Evolutionary conservation across 1,139 yeast genomes (phyloP).

Genomic region (Taiozyma sp.): DNA sequence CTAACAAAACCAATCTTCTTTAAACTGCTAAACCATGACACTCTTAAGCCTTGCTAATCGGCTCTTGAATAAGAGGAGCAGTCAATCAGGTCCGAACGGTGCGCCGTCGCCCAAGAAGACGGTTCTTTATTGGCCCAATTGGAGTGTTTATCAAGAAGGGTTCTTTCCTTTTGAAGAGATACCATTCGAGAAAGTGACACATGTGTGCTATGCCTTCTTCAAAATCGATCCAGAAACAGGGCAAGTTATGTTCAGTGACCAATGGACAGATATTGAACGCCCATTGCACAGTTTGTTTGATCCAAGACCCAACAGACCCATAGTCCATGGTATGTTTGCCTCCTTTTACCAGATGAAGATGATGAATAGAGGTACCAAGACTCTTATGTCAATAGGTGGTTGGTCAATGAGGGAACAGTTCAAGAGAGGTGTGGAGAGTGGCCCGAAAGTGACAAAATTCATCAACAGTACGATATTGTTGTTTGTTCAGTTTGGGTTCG

Average conservation of each 20-base stretch:
- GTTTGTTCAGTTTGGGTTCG: conserved; percentile 59
- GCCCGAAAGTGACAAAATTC: conserved; percentile 40
- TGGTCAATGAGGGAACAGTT: conserved; percentile 65
- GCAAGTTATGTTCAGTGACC: conserved; percentile 48
- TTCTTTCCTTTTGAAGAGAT: conserved; percentile 61
- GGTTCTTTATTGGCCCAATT: conserved; percentile 48
- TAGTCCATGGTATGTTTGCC: conserved; percentile 15
- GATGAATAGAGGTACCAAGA: conserved; percentile 45
- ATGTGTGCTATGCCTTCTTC: conserved; percentile 76
- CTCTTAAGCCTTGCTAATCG: conserved; percentile 24
- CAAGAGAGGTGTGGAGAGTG: conserved; percentile 38
- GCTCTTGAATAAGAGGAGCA: conserved; percentile 12
- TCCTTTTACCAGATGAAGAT: conserved; percentile 20
- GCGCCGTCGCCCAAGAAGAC: conserved; percentile 18
- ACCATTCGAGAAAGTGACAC: conserved; percentile 53
- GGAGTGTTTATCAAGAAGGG: conserved; percentile 66
- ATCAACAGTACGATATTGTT: conserved; percentile 43
- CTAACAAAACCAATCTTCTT: conserved; percentile 11
- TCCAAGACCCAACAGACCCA: not conserved
- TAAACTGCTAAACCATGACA: conserved; percentile 18
- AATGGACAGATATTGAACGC: conserved; percentile 62
- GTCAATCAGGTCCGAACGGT: not conserved
- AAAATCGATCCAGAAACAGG: conserved; percentile 54
- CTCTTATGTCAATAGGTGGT: conserved; percentile 83
- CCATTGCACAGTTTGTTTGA: conserved; percentile 27